These are phyloP conservation scores for Pseudogymnoascus sp. DNA, from an alignment of 2,329 filamentous ascomycete genomes.

Conservation along the genomic window DNA sequence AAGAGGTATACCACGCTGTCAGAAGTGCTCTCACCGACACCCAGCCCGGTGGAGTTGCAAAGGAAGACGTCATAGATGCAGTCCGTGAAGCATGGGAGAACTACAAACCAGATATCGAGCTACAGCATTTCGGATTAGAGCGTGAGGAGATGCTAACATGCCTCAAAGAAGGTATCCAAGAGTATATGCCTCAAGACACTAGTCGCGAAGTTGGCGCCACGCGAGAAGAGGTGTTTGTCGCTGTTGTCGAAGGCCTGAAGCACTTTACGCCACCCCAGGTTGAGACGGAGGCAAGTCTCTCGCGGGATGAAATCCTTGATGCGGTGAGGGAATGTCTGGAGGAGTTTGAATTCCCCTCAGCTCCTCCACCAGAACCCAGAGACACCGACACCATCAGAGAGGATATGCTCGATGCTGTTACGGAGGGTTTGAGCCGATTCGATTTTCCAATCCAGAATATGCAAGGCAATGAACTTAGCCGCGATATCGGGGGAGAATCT, in stretches of 20 bases:
- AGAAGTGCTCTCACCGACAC: constrained; percentile 60
- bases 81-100: constrained; percentile 88
- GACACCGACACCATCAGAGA: constrained; percentile 49
- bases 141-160: constrained; percentile 84
- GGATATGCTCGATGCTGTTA: constrained; percentile 57
- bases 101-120: constrained; percentile 87
- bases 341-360: constrained; percentile 68
- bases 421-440: constrained; percentile 47
- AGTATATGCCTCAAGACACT: constrained; percentile 48
- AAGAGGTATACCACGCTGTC: constrained; percentile 80
- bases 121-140: constrained; percentile 84
- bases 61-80: constrained; percentile 78
- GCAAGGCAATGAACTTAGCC: constrained; percentile 46
- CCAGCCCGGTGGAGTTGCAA: constrained; percentile 47
- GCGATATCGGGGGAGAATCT: constrained; percentile 46
- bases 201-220: constrained; percentile 49
- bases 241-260: constrained; percentile 77
- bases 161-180: constrained; percentile 74
- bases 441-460: constrained; percentile 32
- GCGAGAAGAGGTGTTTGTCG: constrained; percentile 76
- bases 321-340: constrained; percentile 82
- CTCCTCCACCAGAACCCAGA: constrained; percentile 48
- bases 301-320: constrained; percentile 74
- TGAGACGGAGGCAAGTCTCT: constrained; percentile 59
- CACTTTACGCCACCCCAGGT: constrained; percentile 69